Conservation (phyloP, 352 stramenopile species). For the Globisporangium paddicum region DNA sequence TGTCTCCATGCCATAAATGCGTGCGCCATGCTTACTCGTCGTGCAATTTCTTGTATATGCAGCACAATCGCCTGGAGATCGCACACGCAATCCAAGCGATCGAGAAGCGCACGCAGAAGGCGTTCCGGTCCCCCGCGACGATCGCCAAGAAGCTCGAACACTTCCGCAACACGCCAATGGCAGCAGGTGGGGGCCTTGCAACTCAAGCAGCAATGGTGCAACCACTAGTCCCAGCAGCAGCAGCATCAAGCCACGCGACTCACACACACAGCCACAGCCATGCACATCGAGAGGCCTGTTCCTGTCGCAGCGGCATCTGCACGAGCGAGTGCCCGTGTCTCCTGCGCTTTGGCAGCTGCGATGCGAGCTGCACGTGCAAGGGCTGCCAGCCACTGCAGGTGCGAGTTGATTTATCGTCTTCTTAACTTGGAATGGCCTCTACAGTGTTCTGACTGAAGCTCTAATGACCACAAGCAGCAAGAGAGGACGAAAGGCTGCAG, state of each 20-base stretch:
- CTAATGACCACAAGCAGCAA: conserved; percentile 6
- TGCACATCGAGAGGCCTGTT: conserved; percentile 19
- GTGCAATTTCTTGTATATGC: background rate
- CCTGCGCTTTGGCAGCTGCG: conserved; percentile 32
- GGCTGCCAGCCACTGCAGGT: conserved; percentile 30
- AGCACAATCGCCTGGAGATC: conserved; percentile 53
- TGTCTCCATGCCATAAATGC: background rate
- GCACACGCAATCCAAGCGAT: conserved; percentile 46
- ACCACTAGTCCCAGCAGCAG: background rate
- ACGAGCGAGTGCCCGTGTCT: conserved; percentile 40
- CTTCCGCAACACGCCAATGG: conserved; percentile 9
- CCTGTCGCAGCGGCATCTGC: conserved; percentile 37
- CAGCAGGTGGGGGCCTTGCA: background rate
- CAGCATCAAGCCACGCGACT: background rate
- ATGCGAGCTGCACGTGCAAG: conserved; percentile 29
- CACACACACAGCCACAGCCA: conserved; percentile 8
- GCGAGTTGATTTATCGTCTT: background rate
- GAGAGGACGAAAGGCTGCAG: conserved; percentile 84
- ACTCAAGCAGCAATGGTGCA: background rate
- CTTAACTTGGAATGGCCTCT: background rate
- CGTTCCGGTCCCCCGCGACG: conserved; percentile 28
- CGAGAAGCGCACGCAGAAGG: conserved; percentile 50
- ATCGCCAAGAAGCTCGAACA: conserved; percentile 19
- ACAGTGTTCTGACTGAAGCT: background rate
- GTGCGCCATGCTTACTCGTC: background rate